Conservation (phyloP, 2,329 filamentous ascomycete genomes). For the Colletotrichum tropicicola region DNA sequence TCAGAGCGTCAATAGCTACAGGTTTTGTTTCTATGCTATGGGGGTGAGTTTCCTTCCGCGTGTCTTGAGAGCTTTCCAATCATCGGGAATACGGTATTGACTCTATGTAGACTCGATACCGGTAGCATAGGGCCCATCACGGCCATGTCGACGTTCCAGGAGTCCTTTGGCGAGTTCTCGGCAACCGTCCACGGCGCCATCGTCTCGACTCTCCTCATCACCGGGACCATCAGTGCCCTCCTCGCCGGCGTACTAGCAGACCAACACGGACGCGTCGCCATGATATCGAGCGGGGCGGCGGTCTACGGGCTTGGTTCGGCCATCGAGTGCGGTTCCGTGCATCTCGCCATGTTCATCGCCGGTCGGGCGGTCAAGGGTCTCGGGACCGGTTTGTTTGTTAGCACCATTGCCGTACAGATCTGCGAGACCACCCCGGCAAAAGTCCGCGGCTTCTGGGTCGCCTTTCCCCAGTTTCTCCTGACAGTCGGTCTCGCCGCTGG, state of each 20-base stretch:
- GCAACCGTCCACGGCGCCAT: conserved; percentile 65
- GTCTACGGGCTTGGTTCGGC: conserved; percentile 62
- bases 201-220: conserved; percentile 67
- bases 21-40: neutral
- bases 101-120: conserved; percentile 39
- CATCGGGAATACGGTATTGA: too few species aligned
- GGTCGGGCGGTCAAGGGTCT: conserved; percentile 64
- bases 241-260: conserved; percentile 64
- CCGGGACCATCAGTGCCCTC: conserved; percentile 66
- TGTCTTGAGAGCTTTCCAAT: too few species aligned
- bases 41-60: neutral
- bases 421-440: conserved; percentile 66
- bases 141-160: conserved; percentile 60
- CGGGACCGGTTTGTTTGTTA: conserved; percentile 65
- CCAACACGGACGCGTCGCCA: conserved; percentile 60
- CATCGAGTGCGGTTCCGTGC: conserved; percentile 45
- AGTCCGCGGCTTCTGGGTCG: conserved; percentile 59
- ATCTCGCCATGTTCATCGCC: conserved; percentile 60
- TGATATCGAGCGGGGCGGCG: conserved; percentile 58
- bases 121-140: conserved; percentile 69
- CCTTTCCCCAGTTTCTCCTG: conserved; percentile 62
- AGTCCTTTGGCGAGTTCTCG: conserved; percentile 60
- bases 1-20: conserved; percentile 5
- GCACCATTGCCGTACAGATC: conserved; percentile 61
- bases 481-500: conserved; percentile 60